Conservation (phyloP, 768 basidiomycete species). For the Podaxis sp. region DNA sequence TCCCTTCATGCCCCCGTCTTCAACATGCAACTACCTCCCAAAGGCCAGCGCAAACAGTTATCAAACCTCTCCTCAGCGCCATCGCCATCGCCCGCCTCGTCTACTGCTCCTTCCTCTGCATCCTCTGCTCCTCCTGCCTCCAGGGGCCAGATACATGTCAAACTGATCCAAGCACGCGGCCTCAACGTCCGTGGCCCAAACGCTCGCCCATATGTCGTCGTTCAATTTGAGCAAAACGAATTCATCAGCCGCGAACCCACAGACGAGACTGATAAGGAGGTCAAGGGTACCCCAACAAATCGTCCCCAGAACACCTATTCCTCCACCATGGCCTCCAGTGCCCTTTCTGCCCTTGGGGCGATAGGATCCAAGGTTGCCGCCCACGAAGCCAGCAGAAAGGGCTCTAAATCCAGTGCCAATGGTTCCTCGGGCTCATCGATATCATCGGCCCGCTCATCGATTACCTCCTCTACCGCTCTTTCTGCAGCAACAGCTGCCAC, state of each 20-base stretch:
- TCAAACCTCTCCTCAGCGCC: slow-evolving; percentile 34
- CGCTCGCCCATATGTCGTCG: slow-evolving; percentile 89
- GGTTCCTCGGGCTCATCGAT: slow-evolving; percentile 38
- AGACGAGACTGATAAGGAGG: slow-evolving; percentile 82
- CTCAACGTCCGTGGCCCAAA: slow-evolving; percentile 68
- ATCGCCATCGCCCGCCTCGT: slow-evolving; percentile 38
- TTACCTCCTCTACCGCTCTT: slow-evolving; percentile 25
- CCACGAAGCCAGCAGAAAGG: slow-evolving; percentile 31
- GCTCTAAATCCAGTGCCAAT: slow-evolving; percentile 40
- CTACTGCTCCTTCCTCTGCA: slow-evolving; percentile 21
- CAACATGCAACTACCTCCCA: slow-evolving; percentile 69
- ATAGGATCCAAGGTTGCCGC: slow-evolving; percentile 49
- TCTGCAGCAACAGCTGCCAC: slow-evolving; percentile 17
- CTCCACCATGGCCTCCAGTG: slow-evolving; percentile 51
- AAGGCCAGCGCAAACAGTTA: slow-evolving; percentile 25
- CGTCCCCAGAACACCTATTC: slow-evolving; percentile 29
- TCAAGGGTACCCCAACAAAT: slow-evolving; percentile 74
- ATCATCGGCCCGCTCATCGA: slow-evolving; percentile 32
- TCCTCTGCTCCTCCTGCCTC: slow-evolving; percentile 33
- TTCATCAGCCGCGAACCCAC: slow-evolving; percentile 92
- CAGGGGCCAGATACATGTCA: slow-evolving; percentile 87
- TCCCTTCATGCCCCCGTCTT: slow-evolving; percentile 86
- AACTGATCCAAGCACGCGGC: slow-evolving; percentile 87
- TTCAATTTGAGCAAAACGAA: slow-evolving; percentile 98
- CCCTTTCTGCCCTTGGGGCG: slow-evolving; percentile 64